Percentiles rank a stretch among this genome's conserved stretches.
These are phyloP conservation scores for Tricholoma hemisulphureum DNA, from an alignment of 768 basidiomycete species.

Conservation along the genomic window DNA sequence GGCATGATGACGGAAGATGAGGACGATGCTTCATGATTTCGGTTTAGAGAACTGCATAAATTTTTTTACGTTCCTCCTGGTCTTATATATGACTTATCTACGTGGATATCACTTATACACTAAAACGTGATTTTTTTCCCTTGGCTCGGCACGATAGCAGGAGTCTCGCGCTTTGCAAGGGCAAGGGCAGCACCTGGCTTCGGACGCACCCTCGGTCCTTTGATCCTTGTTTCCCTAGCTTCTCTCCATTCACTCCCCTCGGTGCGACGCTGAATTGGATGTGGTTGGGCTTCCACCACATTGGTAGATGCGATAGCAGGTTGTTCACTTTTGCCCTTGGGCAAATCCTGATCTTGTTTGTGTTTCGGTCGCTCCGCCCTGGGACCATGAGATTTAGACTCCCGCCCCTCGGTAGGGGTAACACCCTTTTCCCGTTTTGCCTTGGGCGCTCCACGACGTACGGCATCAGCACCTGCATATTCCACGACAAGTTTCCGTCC, in stretches of 20 bases:
- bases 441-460: constrained; percentile 72
- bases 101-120: too few relatives aligned
- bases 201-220: constrained; percentile 48
- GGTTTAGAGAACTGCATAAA: too few relatives aligned
- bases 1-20: constrained; percentile 69
- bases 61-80: too few relatives aligned
- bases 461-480: constrained; percentile 86
- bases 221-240: constrained; percentile 16
- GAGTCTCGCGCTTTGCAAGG: constrained; percentile 70
- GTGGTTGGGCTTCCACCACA: background rate
- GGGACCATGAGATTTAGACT: constrained; percentile 6
- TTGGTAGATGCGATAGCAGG: background rate
- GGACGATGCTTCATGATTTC: constrained; percentile 32
- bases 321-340: background rate
- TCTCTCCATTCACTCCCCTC: constrained; percentile 10
- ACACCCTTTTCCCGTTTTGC: constrained; percentile 20
- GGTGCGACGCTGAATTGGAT: background rate
- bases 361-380: constrained; percentile 10
- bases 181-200: constrained; percentile 82
- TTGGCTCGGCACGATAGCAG: constrained; percentile 65
- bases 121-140: constrained; percentile 77
- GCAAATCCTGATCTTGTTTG: constrained; percentile 1
- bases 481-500: constrained; percentile 85
- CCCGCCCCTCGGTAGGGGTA: constrained; percentile 11
- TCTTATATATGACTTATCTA: too few relatives aligned